phyloP scores from a whole-genome alignment of 192 early-diverging fungal species.

The Coemansia sp. region DNA sequence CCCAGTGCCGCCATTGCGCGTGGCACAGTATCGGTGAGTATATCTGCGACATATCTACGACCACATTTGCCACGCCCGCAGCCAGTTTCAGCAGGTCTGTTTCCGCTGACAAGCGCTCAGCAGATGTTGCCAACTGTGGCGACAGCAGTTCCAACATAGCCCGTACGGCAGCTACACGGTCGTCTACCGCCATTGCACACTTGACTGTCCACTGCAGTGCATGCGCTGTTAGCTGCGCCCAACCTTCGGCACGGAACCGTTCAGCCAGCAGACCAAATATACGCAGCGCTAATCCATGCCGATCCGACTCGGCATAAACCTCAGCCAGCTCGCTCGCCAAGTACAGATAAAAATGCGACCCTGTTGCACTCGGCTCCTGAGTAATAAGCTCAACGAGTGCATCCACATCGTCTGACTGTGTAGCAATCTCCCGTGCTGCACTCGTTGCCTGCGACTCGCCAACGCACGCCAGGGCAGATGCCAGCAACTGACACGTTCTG shows the following conservation, averaged over 20 bases:
- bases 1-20: conserved; percentile 47
- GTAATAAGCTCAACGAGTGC: conserved; percentile 14
- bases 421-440: conserved; percentile 6
- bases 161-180: neutral
- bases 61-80: neutral
- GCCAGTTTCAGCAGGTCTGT: neutral
- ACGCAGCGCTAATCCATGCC: conserved; percentile 8
- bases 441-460: neutral
- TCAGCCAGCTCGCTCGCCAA: conserved; percentile 32
- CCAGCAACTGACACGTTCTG: conserved; percentile 5
- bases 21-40: conserved; percentile 45
- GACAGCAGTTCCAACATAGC: conserved; percentile 34
- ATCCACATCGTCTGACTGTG: neutral
- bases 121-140: conserved; percentile 4
- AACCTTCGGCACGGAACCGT: conserved; percentile 31
- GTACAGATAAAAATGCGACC: neutral
- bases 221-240: conserved; percentile 25
- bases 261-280: conserved; percentile 20
- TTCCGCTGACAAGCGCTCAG: neutral
- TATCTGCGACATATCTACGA: conserved; percentile 35
- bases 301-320: neutral
- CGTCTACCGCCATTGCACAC: conserved; percentile 10
- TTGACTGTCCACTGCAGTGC: conserved; percentile 23
- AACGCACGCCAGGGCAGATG: conserved; percentile 15
- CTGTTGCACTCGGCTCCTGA: neutral